Evolutionary conservation across 1,284 basidiomycete species (phyloP).

Genomic region (Bjerkandera adusta): DNA sequence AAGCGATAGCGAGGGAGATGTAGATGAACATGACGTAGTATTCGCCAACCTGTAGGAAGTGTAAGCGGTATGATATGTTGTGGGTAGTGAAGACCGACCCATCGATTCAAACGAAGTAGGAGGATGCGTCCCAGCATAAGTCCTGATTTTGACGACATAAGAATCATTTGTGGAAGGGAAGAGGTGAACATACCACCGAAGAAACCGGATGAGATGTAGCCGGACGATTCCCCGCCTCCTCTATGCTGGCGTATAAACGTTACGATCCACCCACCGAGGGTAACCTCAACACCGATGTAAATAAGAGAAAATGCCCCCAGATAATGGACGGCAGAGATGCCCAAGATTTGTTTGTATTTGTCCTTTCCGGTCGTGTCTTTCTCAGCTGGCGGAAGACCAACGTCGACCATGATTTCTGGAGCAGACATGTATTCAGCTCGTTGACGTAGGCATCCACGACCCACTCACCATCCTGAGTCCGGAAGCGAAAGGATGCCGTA

Average conservation of each 20-base stretch:
- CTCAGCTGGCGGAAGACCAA: constrained; percentile 37
- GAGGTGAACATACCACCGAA: constrained; percentile 28
- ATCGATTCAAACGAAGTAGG: constrained; percentile 58
- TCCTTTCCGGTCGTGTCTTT: constrained; percentile 36
- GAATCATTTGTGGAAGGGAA: no score
- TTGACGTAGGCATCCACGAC: neutral
- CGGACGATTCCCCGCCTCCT: constrained; percentile 29
- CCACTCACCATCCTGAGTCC: constrained; percentile 47
- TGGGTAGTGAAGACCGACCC: no score
- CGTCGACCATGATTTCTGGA: constrained; percentile 30
- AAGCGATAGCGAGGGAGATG: constrained; percentile 46
- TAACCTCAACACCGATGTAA: constrained; percentile 68
- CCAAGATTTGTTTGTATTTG: constrained; percentile 55
- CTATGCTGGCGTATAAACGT: constrained; percentile 45
- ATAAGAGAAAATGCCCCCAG: constrained; percentile 63
- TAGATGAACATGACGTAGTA: constrained; percentile 52
- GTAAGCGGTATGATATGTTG: no score
- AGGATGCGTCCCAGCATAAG: constrained; percentile 55
- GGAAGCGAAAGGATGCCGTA: constrained; percentile 49
- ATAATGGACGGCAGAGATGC: constrained; percentile 51
- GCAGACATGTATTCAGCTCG: neutral
- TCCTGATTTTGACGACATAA: no score
- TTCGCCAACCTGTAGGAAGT: no score
- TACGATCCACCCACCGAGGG: constrained; percentile 66
- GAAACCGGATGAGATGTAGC: constrained; percentile 37